Conservation (phyloP, 306 rosid species). For the Vigna hirtella region DNA sequence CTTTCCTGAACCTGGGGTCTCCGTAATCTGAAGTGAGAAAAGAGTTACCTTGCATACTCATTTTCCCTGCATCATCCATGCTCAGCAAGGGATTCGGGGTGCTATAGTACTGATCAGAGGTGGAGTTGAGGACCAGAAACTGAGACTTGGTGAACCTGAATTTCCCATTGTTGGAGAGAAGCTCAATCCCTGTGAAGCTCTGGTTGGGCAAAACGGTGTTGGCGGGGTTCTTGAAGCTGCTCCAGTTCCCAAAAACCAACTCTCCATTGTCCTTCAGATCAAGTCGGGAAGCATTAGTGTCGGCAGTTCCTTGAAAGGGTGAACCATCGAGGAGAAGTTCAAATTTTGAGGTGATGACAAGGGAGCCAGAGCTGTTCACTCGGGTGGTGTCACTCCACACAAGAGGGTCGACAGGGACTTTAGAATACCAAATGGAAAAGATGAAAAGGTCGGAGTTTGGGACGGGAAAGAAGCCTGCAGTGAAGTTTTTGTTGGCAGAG, state of each 20-base stretch:
- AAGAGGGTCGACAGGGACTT: conserved; percentile 43
- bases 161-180: conserved; percentile 52
- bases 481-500: conserved; percentile 64
- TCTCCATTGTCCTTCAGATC: conserved; percentile 51
- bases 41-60: conserved; percentile 40
- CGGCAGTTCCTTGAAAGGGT: neutral
- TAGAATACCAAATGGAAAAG: conserved; percentile 68
- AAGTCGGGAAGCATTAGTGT: conserved; percentile 49
- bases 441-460: conserved; percentile 49
- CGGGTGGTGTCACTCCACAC: conserved; percentile 55
- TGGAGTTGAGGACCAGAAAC: conserved; percentile 36
- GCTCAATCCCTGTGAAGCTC: conserved; percentile 22
- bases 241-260: conserved; percentile 58
- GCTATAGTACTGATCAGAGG: conserved; percentile 34
- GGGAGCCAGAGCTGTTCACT: conserved; percentile 38
- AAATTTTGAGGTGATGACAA: conserved; percentile 53
- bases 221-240: conserved; percentile 64
- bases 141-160: conserved; percentile 47
- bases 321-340: conserved; percentile 48
- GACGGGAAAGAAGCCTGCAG: conserved; percentile 59
- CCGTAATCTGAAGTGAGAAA: conserved; percentile 65
- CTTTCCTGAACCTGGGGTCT: conserved; percentile 43
- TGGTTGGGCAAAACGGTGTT: conserved; percentile 71
- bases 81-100: conserved; percentile 9
- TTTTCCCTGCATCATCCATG: conserved; percentile 50